Conservation (phyloP, 352 stramenopile genomes). For the Pythium guiyangense region DNA sequence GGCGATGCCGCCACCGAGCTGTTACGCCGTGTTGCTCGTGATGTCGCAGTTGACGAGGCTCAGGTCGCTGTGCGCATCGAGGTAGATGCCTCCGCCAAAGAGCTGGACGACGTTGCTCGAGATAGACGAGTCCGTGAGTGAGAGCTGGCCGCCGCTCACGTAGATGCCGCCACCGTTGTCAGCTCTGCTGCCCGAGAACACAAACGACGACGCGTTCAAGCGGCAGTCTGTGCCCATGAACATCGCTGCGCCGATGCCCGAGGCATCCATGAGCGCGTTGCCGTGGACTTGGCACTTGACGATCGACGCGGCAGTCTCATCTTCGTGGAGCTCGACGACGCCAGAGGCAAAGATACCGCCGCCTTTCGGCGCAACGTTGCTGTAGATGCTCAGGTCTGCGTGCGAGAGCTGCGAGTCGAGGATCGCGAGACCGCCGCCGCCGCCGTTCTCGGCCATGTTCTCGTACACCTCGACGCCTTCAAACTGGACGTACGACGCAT, state of each 20-base stretch:
- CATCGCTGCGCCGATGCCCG: constrained; percentile 20
- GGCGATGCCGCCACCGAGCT: constrained; percentile 21
- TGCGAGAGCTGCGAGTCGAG: constrained; percentile 19
- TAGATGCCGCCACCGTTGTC: constrained; percentile 23
- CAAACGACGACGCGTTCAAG: constrained; percentile 13
- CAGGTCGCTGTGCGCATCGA: constrained; percentile 14
- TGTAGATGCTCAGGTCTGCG: constrained; percentile 15
- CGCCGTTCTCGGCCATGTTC: constrained; percentile 3
- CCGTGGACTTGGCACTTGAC: background rate
- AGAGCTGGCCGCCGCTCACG: constrained; percentile 15
- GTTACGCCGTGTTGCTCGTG: constrained; percentile 21
- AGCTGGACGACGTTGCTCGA: constrained; percentile 2
- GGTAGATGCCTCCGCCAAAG: constrained; percentile 26
- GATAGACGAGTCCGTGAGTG: constrained; percentile 10
- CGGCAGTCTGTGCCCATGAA: constrained; percentile 17
- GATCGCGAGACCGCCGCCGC: constrained; percentile 24
- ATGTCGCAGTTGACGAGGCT: constrained; percentile 19
- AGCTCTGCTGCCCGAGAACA: constrained; percentile 13
- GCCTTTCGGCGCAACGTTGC: constrained; percentile 21
- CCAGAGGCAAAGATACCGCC: constrained; percentile 22
- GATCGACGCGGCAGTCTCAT: background rate
- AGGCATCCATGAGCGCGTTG: background rate
- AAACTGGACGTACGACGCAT: background rate
- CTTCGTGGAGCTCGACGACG: background rate
- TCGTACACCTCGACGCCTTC: background rate